phyloP scores from a whole-genome alignment of 495 filamentous ascomycete genomes.

The Podospora bellae-mahoneyi region DNA sequence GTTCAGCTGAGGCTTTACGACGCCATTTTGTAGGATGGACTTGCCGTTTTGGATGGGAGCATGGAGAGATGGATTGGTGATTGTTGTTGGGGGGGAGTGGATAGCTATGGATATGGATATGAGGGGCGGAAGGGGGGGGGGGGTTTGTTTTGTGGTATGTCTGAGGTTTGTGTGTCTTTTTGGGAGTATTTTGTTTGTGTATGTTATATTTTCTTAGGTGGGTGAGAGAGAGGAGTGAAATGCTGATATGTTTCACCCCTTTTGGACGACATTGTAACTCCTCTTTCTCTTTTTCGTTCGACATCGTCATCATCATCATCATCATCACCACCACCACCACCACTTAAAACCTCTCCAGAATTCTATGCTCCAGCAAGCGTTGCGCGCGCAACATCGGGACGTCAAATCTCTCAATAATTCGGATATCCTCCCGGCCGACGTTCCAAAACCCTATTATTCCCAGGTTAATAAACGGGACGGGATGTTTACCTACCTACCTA shows the following conservation, averaged over 20 bases:
- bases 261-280: constrained; percentile 15
- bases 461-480: constrained; percentile 3
- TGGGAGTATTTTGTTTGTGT: too few relatives aligned
- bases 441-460: neutral
- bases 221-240: constrained; percentile 3
- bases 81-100: too few relatives aligned
- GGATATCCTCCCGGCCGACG: neutral
- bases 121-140: too few relatives aligned
- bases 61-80: neutral
- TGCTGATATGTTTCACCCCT: neutral
- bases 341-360: neutral
- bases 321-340: neutral
- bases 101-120: too few relatives aligned
- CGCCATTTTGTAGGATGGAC: constrained; percentile 17
- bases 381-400: constrained; percentile 2
- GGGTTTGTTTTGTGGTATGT: too few relatives aligned
- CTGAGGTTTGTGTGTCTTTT: too few relatives aligned
- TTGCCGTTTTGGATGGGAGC: neutral
- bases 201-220: neutral
- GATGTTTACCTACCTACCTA: constrained; percentile 8
- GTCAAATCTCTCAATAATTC: neutral
- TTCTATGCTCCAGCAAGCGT: neutral
- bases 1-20: constrained; percentile 33
- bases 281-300: neutral
- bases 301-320: neutral